These are phyloP conservation scores for Udeniomyces megalosporus DNA, from an alignment of 768 basidiomycete species.

Conservation along the genomic window DNA sequence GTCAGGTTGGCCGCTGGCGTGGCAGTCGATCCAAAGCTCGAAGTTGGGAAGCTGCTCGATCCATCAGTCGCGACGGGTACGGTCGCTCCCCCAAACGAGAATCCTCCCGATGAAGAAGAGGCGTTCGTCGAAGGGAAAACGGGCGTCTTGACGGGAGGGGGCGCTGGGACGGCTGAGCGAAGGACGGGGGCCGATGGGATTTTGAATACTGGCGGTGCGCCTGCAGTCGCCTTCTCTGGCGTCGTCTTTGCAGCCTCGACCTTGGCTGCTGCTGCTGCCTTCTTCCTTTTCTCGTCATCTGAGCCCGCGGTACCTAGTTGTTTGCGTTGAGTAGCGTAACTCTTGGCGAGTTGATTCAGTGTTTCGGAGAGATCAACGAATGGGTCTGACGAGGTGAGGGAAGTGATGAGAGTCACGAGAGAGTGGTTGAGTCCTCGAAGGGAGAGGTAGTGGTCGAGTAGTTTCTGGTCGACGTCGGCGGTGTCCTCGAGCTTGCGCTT, in stretches of 20 bases:
- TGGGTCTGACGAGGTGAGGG: constrained; percentile 8
- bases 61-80: no score
- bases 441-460: constrained; percentile 10
- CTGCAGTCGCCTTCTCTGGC: background rate
- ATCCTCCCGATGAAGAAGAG: background rate
- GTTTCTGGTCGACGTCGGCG: background rate
- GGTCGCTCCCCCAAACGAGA: constrained; percentile 1
- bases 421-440: constrained; percentile 14
- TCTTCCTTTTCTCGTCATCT: no score
- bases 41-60: background rate
- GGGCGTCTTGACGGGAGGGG: constrained; percentile 46
- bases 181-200: background rate
- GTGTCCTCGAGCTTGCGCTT: background rate
- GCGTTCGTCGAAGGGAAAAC: constrained; percentile 43
- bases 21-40: background rate
- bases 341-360: constrained; percentile 2
- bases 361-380: constrained; percentile 12
- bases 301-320: background rate
- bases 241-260: background rate
- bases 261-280: no score
- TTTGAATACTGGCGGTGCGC: background rate
- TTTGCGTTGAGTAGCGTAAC: constrained; percentile 2
- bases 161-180: background rate
- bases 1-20: background rate
- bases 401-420: constrained; percentile 8